These are phyloP conservation scores for Corymbia citriodora DNA, from an alignment of 441 rosid genomes.

Conservation along the genomic window DNA sequence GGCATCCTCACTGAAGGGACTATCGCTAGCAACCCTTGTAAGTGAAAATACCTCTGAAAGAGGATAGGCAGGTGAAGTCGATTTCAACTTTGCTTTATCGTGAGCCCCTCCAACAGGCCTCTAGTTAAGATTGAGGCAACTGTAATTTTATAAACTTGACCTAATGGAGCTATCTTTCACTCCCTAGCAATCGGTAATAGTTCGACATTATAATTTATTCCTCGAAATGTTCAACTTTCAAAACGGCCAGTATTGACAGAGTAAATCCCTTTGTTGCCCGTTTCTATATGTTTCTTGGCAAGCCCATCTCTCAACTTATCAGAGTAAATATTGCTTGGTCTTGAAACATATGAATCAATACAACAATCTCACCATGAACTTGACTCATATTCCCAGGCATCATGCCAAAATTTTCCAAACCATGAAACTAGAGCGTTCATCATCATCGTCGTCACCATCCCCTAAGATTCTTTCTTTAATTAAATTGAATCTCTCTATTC, in stretches of 20 bases:
- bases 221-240: background rate
- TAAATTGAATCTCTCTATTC: too few species aligned
- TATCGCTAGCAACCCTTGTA: too few species aligned
- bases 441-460: too few species aligned
- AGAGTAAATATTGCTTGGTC: background rate
- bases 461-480: too few species aligned
- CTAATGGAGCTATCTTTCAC: background rate
- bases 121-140: too few species aligned
- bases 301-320: background rate
- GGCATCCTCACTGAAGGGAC: too few species aligned
- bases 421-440: too few species aligned
- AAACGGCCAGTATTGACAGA: background rate
- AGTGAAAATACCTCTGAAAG: too few species aligned
- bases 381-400: background rate
- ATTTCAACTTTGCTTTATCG: too few species aligned
- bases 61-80: too few species aligned
- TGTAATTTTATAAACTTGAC: background rate
- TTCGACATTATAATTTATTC: background rate
- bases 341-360: background rate
- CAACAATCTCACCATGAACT: background rate
- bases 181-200: background rate
- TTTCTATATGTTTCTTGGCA: background rate
- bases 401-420: background rate
- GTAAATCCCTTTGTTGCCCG: background rate
- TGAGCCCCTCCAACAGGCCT: too few species aligned